Conservation (phyloP, 805 yeast genomes). For the Clavispora carvajalis region DNA sequence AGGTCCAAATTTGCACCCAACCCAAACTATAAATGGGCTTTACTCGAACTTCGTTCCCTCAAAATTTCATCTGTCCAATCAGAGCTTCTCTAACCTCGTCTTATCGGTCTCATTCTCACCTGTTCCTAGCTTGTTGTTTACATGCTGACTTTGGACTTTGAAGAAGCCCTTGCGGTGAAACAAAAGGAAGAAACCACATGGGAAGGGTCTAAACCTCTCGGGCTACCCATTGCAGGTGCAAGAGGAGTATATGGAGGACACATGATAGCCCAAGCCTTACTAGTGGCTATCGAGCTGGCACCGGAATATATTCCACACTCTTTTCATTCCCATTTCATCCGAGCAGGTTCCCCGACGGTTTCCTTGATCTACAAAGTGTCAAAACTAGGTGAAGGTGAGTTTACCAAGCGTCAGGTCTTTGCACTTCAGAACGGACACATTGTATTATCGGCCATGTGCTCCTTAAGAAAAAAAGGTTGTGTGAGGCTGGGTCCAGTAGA, state of each 20-base stretch:
- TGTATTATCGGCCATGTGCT: constrained; percentile 48
- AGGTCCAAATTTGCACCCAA: neutral
- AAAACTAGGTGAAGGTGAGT: constrained; percentile 44
- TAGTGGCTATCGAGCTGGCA: constrained; percentile 52
- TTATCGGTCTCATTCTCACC: no score
- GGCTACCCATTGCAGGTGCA: constrained; percentile 40
- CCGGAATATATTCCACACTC: constrained; percentile 47
- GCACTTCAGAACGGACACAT: constrained; percentile 50
- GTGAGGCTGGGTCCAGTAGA: no score
- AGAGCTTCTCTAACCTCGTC: no score
- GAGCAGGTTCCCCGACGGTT: constrained; percentile 43
- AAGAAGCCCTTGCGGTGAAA: constrained; percentile 11
- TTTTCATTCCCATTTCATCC: constrained; percentile 57
- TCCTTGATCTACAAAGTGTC: constrained; percentile 52
- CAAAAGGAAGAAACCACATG: constrained; percentile 14
- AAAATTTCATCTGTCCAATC: no score
- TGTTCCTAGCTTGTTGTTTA: neutral
- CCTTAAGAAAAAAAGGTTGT: constrained; percentile 23
- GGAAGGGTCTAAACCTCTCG: constrained; percentile 30
- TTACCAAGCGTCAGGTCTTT: constrained; percentile 47
- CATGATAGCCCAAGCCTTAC: constrained; percentile 57
- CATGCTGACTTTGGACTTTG: constrained; percentile 7
- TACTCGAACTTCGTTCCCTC: no score
- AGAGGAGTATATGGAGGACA: constrained; percentile 72
- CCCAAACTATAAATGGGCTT: no score